Base-by-base conservation (phyloP, 345 rosid genomes). In the Arabis alpina region DNA sequence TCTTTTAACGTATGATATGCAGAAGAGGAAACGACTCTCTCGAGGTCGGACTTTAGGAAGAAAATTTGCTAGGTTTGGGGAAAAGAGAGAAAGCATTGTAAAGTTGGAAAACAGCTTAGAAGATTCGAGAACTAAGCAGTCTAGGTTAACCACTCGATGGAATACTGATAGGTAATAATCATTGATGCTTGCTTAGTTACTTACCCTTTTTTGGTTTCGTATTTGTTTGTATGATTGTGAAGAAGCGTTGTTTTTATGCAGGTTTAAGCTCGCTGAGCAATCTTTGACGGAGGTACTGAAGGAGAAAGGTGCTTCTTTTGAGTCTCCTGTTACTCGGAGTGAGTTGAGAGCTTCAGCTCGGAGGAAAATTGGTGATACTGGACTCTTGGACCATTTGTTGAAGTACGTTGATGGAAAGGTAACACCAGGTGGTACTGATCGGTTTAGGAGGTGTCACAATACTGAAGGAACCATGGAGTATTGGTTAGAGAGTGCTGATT, bases 361-460 rank as follows among this genome's bases (percentile, higher is more conserved):
- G 16, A 81, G 76, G 68, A 76, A 61, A 54, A 89, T 93, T 66
- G 93, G 94, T 61, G 98, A 93, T 63, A 93, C 97, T 63, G 98
- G 98, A 14, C 91, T 93, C 54, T 86, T 93, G 79, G 98, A 93
- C 78, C 98, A 93, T 76, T 80, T 84, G 27, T 77, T 91, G 79
- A 93, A 93, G 94, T 94, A 93, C 77, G 81, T 88, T 43, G 97
- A 88, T 66, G 96, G 96, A 41, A 87, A 82, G 66, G 89, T 93
- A 41, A 93, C 97, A 10, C 96, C 97, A 5, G 85, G 87, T 62
- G 97, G 97, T 74, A 53, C 72, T 27, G 92, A 91, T 61, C 82
- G 98, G 53, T 91, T 87, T 74, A 80, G 96, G 57, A 88, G 98
- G 59, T 88, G 96, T 80, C 83, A 86, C 79, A 89, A 88, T 71